Base-by-base conservation (phyloP, 768 basidiomycete species). In the Psilocybe azurescens region DNA sequence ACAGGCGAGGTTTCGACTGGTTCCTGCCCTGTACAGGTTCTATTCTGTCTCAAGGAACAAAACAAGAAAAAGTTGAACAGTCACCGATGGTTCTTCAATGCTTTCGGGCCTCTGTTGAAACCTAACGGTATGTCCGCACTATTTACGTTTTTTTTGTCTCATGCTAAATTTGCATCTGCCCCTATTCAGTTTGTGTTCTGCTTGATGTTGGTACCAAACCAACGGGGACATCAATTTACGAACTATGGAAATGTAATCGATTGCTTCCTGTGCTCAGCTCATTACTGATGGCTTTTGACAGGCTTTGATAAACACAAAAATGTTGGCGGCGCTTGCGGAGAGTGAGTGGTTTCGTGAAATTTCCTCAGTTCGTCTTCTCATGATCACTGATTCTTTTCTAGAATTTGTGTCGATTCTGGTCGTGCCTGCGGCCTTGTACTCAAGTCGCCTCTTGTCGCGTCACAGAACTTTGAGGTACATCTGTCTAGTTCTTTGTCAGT, bases 1-100 rank as follows among this genome's bases (percentile, higher is more conserved):
- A 81, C 81, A 1, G 94, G 94, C 28, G 94, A 96, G 73, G 89
- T 95, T 11, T 86, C 88, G 0, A 80, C 83, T 54, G 85, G 88
- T n/a, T 76, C 84, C 1, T 93, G 91, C 69, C 89, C 95, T 0
- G 87, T 94, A 61, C 96, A 95, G 75, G 83, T 93, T 67, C 79
- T 99, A 50, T 95, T 95, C 79, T 95, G 94, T 71, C 79, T 96
- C 70, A 96, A 96, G 76, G 94, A 96, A 74, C 92, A 94, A 78
- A 97, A 96, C 83, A 95, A 95, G 83, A 96, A 97, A 83, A 97
- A 97, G 74, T 83, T 97, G 68, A 97, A 97, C 79, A 92, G 90
- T 68, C 95, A 97, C 70, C 86, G 95, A 18, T 97, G 95, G 95
- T 97, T 97, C 82, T 97, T 97, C 84, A 97, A 97, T 70, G 95